These are phyloP conservation scores for Claviceps lovelessii DNA, from an alignment of 2,329 filamentous ascomycete genomes.

Conservation along the genomic window DNA sequence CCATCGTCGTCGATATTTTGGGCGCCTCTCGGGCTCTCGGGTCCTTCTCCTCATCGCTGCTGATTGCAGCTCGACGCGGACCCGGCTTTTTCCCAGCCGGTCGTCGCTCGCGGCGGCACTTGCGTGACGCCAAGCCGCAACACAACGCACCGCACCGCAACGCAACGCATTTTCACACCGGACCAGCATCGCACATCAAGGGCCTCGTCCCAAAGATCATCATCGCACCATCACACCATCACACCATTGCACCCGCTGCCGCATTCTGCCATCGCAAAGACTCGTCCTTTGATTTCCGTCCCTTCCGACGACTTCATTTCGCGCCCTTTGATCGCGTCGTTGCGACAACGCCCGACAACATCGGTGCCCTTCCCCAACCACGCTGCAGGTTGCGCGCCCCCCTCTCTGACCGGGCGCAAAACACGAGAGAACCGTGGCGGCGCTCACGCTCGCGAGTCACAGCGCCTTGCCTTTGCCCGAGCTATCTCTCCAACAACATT, in stretches of 20 bases:
- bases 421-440: conserved; percentile 34
- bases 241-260: neutral
- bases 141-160: neutral
- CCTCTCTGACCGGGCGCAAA: conserved; percentile 13
- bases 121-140: conserved; percentile 21
- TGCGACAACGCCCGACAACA: conserved; percentile 1
- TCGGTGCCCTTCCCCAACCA: neutral
- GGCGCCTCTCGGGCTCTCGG: neutral
- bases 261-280: conserved; percentile 1
- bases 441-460: conserved; percentile 40
- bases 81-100: conserved; percentile 2
- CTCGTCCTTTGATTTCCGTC: neutral
- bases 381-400: conserved; percentile 6
- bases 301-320: neutral
- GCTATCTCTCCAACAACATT: conserved; percentile 45
- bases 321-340: neutral
- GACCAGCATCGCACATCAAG: conserved; percentile 3
- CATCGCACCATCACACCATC: neutral
- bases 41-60: neutral
- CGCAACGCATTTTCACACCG: neutral
- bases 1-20: neutral
- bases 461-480: conserved; percentile 32
- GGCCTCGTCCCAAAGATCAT: conserved; percentile 4
- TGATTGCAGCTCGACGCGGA: conserved; percentile 2
- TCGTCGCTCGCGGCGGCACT: conserved; percentile 7